Evolutionary conservation across 148 eudicot species (phyloP), one percentile per base, ranked within the genome.

Genomic region (Diospyros lotus): DNA sequence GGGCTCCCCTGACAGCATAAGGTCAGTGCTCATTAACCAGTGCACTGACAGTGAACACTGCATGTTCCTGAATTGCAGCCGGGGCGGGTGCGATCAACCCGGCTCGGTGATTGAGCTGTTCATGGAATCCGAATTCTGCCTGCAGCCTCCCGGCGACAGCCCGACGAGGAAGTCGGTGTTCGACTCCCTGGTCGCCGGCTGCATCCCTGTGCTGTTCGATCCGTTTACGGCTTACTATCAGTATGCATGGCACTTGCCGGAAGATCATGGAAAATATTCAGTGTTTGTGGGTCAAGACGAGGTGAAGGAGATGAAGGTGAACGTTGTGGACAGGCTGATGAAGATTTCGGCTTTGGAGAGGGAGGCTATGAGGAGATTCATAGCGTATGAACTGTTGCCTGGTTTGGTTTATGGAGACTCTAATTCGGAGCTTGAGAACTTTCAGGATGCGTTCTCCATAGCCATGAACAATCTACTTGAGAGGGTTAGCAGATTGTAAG

Each of bases 211-310:
- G 14, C 38, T 94, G 0, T 94, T 94, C 50, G 83, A 86, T 64
- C 97, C 91, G 0, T 80, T 86, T 17, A 88, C 98, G 0, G 93
- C 93, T 1, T 84, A 88, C 75, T 89, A 89, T 64, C 98, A 94
- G 56, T 94, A 94, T 71, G 87, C 97, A 8, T 94, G 98, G 95
- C 97, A 94, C 73, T 76, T 94, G 17, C 98, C 97, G 0, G 77
- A 80, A 71, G 91, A 94, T 80, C 58, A 78, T 15, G 58, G 59
- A 8, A 87, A 79, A 46, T 94, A 88, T 41, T 94, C 97, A 0
- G 88, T 91, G 9, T 91, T 80, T 54, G 81, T 94, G 14, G 88
- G 86, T 60, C 51, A 91, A 80, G 88, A 87, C 2, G 89, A 81
- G 40, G 86, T 91, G 67, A 83, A 83, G 9, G 75, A 69, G 0